Evolutionary conservation across 495 filamentous ascomycete genomes (phyloP), one percentile per base, ranked within the genome.

Genomic region (Hyaloscypha finlandica): DNA sequence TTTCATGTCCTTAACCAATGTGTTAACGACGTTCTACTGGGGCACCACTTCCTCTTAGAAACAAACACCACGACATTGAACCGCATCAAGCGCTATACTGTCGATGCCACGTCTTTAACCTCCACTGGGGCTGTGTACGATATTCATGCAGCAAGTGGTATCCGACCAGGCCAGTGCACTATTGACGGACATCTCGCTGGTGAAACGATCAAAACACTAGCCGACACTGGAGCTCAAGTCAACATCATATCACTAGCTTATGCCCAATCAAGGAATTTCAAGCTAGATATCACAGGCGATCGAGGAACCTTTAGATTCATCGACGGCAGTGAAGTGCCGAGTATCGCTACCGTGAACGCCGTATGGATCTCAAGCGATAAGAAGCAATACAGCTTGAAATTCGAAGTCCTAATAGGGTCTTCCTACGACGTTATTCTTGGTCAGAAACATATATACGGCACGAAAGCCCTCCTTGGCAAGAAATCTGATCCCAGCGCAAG

Each of bases 181-280:
- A 48, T 2, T 11, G 11, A 11, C n/a, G 42, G 42, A 48, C 42
- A n/a, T n/a, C 11, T 48, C 42, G n/a, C 11, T n/a, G 42, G 42
- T n/a, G 12, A 48, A n/a, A 2, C 42, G 42, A 48, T 48, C n/a
- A 48, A 11, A 11, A 48, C 12, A 12, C 42, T 48, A 12, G 42
- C 42, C n/a, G 42, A 48, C 42, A 11, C 42, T 48, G 42, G 42
- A 12, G 42, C 42, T 48, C 42, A 48, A 48, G 11, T 11, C 42
- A 48, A 48, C n/a, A 48, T 48, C 42, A 48, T 48, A n/a, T 48
- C 42, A 48, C 42, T 48, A 12, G 42, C 42, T n/a, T 48, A 48
- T 48, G 42, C 42, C n/a, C 42, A 48, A 48, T 1, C 12, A 11
- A 11, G 42, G 42, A n/a, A n/a, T n/a, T n/a, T 48, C 12, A 48